Base-by-base conservation (phyloP, 768 basidiomycete species). In the Leccinum disarticulatum region DNA sequence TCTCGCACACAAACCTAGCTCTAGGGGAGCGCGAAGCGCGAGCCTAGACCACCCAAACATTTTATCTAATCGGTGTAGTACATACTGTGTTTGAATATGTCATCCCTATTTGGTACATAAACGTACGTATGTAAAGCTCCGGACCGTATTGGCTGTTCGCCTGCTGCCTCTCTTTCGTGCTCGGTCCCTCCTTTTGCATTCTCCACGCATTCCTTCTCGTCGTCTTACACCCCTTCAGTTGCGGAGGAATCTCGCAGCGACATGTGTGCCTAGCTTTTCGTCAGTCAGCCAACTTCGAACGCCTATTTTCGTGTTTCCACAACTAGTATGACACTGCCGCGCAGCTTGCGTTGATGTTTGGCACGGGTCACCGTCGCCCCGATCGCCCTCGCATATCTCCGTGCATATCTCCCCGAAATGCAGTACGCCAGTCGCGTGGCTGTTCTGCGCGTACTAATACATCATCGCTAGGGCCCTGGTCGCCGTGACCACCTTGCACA, bases 271-370 rank as follows among this genome's bases (percentile, higher is more conserved):
- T 41, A 17, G 15, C 31, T 41, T 31, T 19, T 43, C 9, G 11
- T 52, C 33, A 46, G 35, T 66, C 43, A 27, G 25, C 31, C 13
- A n/a, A 10, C 19, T 4, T 14, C 6, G 7, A 54, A 38, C 8
- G 53, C 31, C 13, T 41, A 49, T 14, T 27, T 38, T 17, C 38
- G 17, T 41, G 17, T 35, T 25, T 50, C 11, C 22, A 25, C 9
- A 19, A 25, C 1, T 64, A 97, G 92, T 80, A 93, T 60, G 98
- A 99, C 71, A 99, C 96, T 0, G 88, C 88, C 7, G 81, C 98
- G 6, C 96, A 99, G 72, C 84, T 99, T 13, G 74, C 90, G 7
- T 79, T 99, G 17, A 97, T 99, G 91, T 95, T 93, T 2, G 74
- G 79, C 0, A 95, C 93, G 4, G n/a, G n/a, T n/a, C n/a, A 96